Evolutionary conservation across 1,284 basidiomycete species (phyloP).

Genomic region (Trametes pubescens): DNA sequence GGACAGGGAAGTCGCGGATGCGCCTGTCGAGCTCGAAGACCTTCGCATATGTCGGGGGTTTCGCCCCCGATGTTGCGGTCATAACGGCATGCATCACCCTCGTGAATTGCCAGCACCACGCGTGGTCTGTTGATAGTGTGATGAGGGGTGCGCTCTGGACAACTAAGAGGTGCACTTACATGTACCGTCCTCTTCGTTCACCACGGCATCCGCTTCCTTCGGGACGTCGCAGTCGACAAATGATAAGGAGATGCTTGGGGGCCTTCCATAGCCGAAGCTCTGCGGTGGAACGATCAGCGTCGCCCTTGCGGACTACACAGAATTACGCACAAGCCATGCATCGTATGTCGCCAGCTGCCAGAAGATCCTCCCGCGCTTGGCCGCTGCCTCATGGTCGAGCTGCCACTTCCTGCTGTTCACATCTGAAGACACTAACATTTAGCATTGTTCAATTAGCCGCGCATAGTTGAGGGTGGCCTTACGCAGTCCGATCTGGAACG

Average conservation of each 20-base stretch:
- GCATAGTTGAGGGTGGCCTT: conserved; percentile 36
- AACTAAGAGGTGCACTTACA: conserved; percentile 49
- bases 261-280: conserved; percentile 71
- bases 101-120: conserved; percentile 63
- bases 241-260: conserved; percentile 57
- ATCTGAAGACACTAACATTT: conserved; percentile 49
- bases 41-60: conserved; percentile 53
- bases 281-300: conserved; percentile 35
- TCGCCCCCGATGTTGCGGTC: conserved; percentile 60
- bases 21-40: conserved; percentile 54
- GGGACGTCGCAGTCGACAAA: conserved; percentile 67
- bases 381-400: conserved; percentile 52
- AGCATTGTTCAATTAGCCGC: background rate
- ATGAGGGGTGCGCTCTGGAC: conserved; percentile 10
- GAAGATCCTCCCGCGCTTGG: conserved; percentile 63
- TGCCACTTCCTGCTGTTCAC: conserved; percentile 68
- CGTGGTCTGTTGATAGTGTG: conserved; percentile 50
- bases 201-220: conserved; percentile 45
- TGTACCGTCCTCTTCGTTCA: conserved; percentile 49
- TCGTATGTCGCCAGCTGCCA: conserved; percentile 70
- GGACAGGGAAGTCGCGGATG: conserved; percentile 57
- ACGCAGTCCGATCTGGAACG: conserved; percentile 72
- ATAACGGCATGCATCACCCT: conserved; percentile 60
- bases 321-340: conserved; percentile 59
- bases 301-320: background rate